Conservation (phyloP, 2,329 filamentous ascomycete genomes). For the Monosporascus sp. region DNA sequence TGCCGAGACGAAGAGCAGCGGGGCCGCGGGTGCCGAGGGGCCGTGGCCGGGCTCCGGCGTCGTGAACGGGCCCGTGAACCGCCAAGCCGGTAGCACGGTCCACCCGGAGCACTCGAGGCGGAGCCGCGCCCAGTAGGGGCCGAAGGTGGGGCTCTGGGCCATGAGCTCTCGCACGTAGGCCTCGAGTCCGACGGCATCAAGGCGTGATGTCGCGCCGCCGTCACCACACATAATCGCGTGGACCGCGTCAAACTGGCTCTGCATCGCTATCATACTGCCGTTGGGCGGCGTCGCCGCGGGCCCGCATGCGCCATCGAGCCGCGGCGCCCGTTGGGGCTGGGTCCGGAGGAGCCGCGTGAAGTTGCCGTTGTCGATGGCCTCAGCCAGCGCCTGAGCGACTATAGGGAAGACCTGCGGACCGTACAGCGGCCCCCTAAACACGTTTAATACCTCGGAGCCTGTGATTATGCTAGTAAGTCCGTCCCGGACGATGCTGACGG, state of each 20-base stretch:
- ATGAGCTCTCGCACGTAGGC: slow-evolving; percentile 24
- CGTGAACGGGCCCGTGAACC: slow-evolving; percentile 30
- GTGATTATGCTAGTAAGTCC: slow-evolving; percentile 21
- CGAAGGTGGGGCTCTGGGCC: slow-evolving; percentile 25
- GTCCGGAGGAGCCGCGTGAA: slow-evolving; percentile 11
- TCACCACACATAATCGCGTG: slow-evolving; percentile 31
- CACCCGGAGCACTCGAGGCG: slow-evolving; percentile 36
- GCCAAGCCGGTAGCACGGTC: slow-evolving; percentile 31
- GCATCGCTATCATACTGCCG: neutral
- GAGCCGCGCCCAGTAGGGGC: slow-evolving; percentile 28
- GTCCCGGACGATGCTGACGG: slow-evolving; percentile 16
- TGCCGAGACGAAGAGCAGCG: slow-evolving; percentile 39
- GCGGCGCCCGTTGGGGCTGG: neutral
- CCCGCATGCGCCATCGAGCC: slow-evolving; percentile 6
- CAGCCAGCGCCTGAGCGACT: slow-evolving; percentile 2
- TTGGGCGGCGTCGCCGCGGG: neutral
- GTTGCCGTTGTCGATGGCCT: slow-evolving; percentile 22
- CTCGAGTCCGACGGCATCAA: slow-evolving; percentile 20
- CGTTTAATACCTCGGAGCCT: slow-evolving; percentile 22
- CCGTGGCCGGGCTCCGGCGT: slow-evolving; percentile 12
- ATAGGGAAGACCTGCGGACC: slow-evolving; percentile 9
- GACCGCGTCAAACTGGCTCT: slow-evolving; percentile 14
- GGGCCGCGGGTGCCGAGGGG: slow-evolving; percentile 28
- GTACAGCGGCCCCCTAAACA: slow-evolving; percentile 27
- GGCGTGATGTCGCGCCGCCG: slow-evolving; percentile 19